phyloP scores from a whole-genome alignment of 257 asterid species.

The Striga asiatica region DNA sequence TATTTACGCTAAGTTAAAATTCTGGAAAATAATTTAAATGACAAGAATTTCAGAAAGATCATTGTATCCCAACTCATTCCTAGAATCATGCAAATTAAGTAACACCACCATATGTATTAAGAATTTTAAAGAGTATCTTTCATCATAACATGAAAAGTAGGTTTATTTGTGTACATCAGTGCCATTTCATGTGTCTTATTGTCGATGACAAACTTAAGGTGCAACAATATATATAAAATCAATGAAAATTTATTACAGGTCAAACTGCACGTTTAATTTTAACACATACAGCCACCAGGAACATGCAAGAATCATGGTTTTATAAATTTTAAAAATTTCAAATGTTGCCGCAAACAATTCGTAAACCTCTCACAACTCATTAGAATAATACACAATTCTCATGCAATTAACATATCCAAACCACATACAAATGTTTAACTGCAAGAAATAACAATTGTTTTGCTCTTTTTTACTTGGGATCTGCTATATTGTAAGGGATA shows the following conservation, averaged over 20 bases:
- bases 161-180: too few relatives aligned
- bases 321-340: neutral
- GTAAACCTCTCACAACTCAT: constrained; percentile 14
- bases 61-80: too few relatives aligned
- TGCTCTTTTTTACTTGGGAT: constrained; percentile 1
- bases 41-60: too few relatives aligned
- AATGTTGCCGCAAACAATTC: constrained; percentile 9
- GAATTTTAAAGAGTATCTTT: too few relatives aligned
- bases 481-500: constrained; percentile 9
- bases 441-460: neutral
- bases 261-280: neutral
- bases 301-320: neutral
- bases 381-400: constrained; percentile 14
- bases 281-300: neutral
- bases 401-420: neutral
- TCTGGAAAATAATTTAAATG: too few relatives aligned
- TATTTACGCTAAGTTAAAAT: too few relatives aligned
- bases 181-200: too few relatives aligned
- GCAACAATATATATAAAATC: constrained; percentile 10
- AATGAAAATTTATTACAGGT: constrained; percentile 1
- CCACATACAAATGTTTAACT: constrained; percentile 8
- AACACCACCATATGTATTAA: too few relatives aligned
- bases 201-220: neutral
- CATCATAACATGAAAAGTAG: too few relatives aligned
- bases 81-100: too few relatives aligned